Base-by-base conservation (phyloP, 2,329 filamentous ascomycete species). In the Tolypocladium ophioglossoides region DNA sequence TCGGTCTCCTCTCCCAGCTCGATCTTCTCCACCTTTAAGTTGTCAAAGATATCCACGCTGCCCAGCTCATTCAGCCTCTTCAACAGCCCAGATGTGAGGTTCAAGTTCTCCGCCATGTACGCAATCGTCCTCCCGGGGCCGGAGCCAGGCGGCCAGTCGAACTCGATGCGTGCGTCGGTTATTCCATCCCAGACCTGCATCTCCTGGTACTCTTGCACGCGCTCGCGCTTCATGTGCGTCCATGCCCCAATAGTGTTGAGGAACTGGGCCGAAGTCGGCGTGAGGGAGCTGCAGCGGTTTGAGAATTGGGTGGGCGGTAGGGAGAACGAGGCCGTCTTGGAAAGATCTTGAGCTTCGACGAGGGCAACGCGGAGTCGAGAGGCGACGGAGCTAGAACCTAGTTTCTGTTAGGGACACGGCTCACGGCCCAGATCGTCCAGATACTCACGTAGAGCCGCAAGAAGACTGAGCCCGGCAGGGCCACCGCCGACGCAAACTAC, bases 131-230 rank as follows among this genome's bases (percentile, higher is more conserved):
- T 80, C 65, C 74, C 73, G 67, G 56, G 60, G 63, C 77, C 74
- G 39, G 73, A 67, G 46, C 66, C 68, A 6, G 73, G 73, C 24
- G 71, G 71, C 86, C 85, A 88, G 72, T 94, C 88, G 69, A 99
- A 99, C 61, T 89, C 87, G 67, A 99, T 94, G 62, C 85, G 83
- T 38, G 91, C 89, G 56, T 84, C 91, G 41, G 87, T 89, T 54
- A 96, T 83, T 58, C 92, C 95, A 69, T 99, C 94, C 94, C 95
- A 99, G 35, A 97, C 94, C 69, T 96, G 87, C 94, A 99, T 99
- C 63, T 92, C 88, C 56, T 95, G 85, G 70, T 96, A 99, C 1
- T 85, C 80, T 73, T 96, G 91, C 37, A 94, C 82, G 35, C 94
- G 83, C 7, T 82, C 75, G 44, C 77, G 73, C 61, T 88, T 79